Percentiles rank a stretch among this genome's conserved stretches.
These are phyloP conservation scores for Euphrasia arctica DNA, from an alignment of 305 asterid genomes.

Conservation along the genomic window DNA sequence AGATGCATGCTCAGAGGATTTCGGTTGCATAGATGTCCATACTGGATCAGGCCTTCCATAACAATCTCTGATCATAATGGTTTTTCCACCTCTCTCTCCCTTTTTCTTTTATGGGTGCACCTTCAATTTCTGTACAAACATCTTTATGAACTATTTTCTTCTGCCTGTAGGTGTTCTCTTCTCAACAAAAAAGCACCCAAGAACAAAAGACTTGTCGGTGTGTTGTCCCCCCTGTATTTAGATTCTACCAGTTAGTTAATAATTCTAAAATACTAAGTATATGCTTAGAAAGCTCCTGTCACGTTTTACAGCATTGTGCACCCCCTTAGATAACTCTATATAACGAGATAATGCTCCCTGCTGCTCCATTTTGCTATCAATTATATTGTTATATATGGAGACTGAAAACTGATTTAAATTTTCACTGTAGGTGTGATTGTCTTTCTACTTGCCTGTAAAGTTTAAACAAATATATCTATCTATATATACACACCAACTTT, in stretches of 20 bases:
- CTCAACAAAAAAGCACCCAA: conserved; percentile 90
- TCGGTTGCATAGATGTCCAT: conserved; percentile 94
- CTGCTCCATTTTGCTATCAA: neutral
- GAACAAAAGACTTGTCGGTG: conserved; percentile 94
- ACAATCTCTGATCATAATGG: conserved; percentile 95
- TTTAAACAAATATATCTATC: neutral
- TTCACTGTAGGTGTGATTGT: conserved; percentile 1
- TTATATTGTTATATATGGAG: neutral
- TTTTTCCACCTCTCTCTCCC: conserved; percentile 22
- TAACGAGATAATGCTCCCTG: neutral
- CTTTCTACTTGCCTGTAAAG: neutral
- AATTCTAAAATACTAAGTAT: conserved; percentile 9
- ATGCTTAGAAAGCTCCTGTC: conserved; percentile 17
- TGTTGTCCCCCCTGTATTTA: conserved; percentile 32
- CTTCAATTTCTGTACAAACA: neutral
- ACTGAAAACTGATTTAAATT: no score
- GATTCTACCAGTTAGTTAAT: conserved; percentile 12
- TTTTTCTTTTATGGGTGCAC: neutral
- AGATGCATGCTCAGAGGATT: conserved; percentile 98
- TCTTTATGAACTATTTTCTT: conserved; percentile 11
- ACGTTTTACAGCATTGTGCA: conserved; percentile 7
- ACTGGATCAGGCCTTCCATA: conserved; percentile 93
- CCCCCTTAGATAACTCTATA: neutral
- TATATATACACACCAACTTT: neutral
- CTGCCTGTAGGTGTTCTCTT: conserved; percentile 74